Base-by-base conservation (phyloP, 1,284 basidiomycete species). In the Cystobasidium slooffiae region DNA sequence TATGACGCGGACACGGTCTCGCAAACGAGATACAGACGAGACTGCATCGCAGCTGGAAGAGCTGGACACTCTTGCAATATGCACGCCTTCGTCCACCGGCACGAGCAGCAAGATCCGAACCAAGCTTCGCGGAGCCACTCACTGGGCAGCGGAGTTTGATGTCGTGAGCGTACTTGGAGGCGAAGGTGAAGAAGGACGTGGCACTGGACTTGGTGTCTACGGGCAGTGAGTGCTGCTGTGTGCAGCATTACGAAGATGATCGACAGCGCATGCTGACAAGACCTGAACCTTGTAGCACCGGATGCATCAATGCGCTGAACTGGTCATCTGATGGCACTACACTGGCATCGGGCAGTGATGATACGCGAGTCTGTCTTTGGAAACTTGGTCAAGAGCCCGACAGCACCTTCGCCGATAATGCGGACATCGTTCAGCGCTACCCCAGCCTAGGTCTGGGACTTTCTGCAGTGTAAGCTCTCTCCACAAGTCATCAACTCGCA, bases 361-460 rank as follows among this genome's bases (percentile, higher is more conserved):
- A 80, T 31, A 79, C 78, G 16, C 75, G 78, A 49, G 74, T 78
- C 47, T 80, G 79, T 68, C 74, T 80, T 46, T 80, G 79, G 79
- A 74, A 69, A 24, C 66, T 78, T 0, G 77, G 78, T 0, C 53
- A 76, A 24, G 74, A 75, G 14, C 43, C 56, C 3, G 64, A 43
- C 2, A 8, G 9, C 22, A 49, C 14, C 1, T n/a, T 59, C 16
- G 24, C 47, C n/a, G 49, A 56, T 9, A 69, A 65, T 41, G 10
- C 67, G 12, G 75, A 66, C 16, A 18, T 76, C 37, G 75, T 64
- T 44, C 41, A 66, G 20, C 22, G 47, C 16, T 72, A 56, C 20
- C 47, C 75, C 14, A 58, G 47, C 7, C 46, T 76, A n/a, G 75
- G 75, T 16, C 37, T 76, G n/a, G 75, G 72, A 9, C 62, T 76